Conservation (phyloP, 345 rosid genomes). For the Moringa oleifera region DNA sequence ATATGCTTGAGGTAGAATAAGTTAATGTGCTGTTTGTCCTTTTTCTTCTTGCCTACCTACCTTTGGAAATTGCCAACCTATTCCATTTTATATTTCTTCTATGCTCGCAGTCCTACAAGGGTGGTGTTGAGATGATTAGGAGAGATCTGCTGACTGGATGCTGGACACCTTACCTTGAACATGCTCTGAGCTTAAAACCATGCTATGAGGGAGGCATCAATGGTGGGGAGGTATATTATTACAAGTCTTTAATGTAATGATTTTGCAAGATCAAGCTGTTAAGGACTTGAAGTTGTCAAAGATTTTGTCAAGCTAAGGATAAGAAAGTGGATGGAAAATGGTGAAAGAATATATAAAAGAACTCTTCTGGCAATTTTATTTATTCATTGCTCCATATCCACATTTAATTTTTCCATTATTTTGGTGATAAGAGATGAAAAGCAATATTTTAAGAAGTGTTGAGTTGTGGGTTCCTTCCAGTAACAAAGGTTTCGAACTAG, state of each 20-base stretch:
- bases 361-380: too few relatives aligned
- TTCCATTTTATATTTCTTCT: conserved; percentile 2
- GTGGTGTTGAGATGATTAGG: conserved; percentile 97
- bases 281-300: too few relatives aligned
- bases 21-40: background rate
- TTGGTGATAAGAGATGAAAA: too few relatives aligned
- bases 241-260: background rate
- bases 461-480: too few relatives aligned
- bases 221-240: conserved; percentile 81
- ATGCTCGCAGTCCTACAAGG: conserved; percentile 52
- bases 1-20: conserved; percentile 75
- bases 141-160: conserved; percentile 85
- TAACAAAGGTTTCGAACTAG: too few relatives aligned
- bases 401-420: too few relatives aligned
- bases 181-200: conserved; percentile 76
- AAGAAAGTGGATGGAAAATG: too few relatives aligned
- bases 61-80: background rate
- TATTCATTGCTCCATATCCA: too few relatives aligned
- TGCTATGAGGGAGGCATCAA: conserved; percentile 75
- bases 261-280: too few relatives aligned
- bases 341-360: too few relatives aligned
- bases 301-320: too few relatives aligned
- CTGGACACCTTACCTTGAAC: conserved; percentile 92
- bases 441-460: too few relatives aligned
- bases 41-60: background rate